Base-by-base conservation (phyloP, 2,329 filamentous ascomycete species). In the Aspergillus sp. region DNA sequence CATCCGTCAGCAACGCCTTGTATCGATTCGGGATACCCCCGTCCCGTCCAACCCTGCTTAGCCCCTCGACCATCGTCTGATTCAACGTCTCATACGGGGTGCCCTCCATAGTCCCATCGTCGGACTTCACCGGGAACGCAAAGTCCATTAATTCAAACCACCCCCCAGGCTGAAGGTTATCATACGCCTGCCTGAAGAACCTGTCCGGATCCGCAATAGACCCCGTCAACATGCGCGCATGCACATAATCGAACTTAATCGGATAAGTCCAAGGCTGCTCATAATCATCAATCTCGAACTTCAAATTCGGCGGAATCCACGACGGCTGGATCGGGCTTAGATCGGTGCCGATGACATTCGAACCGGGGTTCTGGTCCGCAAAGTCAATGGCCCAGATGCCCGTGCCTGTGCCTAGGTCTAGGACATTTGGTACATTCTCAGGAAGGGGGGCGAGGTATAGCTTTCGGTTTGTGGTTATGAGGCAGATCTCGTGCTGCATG, bases 241-340 rank as follows among this genome's bases (percentile, higher is more conserved):
- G 68, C 43, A 73, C 70, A 44, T 68, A 71, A 43, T 73, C 70
- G 52, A 71, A 73, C 2, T 63, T 62, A 2, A 68, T 31, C 8
- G 54, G 46, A 35, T 61, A 67, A 6, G 55, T 62, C 70, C 70
- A 73, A 1, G 64, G 64, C 21, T 62, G 50, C 35, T 68, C 66
- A 21, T 63, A 57, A 45, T 73, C 70, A 39, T 72, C 68, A 17
- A 73, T 64, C 15, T 70, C 63, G 46, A 73, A 72, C 15, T 60
- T 47, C 14, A 66, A 61, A 55, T 73, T 73, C 4, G 68, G 68
- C n/a, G 70, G 69, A 21, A 54, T 59, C 63, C 63, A 78, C 56
- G 70, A 67, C 6, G 79, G 80, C 60, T 82, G 80, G 52, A 81
- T 82, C 31, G 80, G 79, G 1, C 76, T 78, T 31, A 82, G 73